Conservation (phyloP, 2,329 filamentous ascomycete species). For the Fusarium acutatum region DNA sequence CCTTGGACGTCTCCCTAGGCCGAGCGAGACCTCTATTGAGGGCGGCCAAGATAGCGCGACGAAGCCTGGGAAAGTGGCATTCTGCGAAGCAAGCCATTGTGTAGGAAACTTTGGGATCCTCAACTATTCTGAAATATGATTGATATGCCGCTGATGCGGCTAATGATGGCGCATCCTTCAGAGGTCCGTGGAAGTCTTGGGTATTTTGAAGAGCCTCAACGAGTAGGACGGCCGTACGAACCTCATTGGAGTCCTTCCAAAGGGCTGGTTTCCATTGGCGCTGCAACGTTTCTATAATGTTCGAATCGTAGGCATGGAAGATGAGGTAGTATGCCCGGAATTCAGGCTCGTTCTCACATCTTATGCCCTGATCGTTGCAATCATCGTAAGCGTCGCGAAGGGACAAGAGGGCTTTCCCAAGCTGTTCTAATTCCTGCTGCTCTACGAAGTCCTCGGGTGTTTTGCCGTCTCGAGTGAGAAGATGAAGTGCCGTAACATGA, state of each 20-base stretch:
- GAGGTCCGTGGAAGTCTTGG: slow-evolving; percentile 64
- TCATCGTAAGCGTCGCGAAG: slow-evolving; percentile 73
- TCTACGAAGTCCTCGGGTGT: slow-evolving; percentile 69
- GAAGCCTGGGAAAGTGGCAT: slow-evolving; percentile 70
- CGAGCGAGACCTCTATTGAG: slow-evolving; percentile 65
- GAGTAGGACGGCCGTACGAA: slow-evolving; percentile 69
- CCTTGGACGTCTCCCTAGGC: slow-evolving; percentile 65
- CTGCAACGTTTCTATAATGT: slow-evolving; percentile 62
- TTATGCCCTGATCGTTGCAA: slow-evolving; percentile 65
- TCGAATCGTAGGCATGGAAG: slow-evolving; percentile 67
- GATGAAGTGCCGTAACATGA: slow-evolving; percentile 71
- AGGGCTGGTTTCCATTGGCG: slow-evolving; percentile 64
- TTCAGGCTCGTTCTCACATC: slow-evolving; percentile 70
- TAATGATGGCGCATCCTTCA: slow-evolving; percentile 59
- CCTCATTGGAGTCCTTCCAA: slow-evolving; percentile 63
- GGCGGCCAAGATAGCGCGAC: slow-evolving; percentile 65
- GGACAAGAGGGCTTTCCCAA: slow-evolving; percentile 71
- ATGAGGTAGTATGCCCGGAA: slow-evolving; percentile 73
- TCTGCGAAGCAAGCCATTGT: slow-evolving; percentile 76
- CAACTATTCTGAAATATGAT: slow-evolving; percentile 68
- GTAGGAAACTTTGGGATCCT: slow-evolving; percentile 66
- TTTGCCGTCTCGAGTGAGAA: slow-evolving; percentile 65
- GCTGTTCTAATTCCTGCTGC: slow-evolving; percentile 73
- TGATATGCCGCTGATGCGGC: slow-evolving; percentile 60
- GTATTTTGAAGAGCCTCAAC: slow-evolving; percentile 69